phyloP scores from a whole-genome alignment of 2,329 filamentous ascomycete genomes.

The Scortechinia acanthostroma region DNA sequence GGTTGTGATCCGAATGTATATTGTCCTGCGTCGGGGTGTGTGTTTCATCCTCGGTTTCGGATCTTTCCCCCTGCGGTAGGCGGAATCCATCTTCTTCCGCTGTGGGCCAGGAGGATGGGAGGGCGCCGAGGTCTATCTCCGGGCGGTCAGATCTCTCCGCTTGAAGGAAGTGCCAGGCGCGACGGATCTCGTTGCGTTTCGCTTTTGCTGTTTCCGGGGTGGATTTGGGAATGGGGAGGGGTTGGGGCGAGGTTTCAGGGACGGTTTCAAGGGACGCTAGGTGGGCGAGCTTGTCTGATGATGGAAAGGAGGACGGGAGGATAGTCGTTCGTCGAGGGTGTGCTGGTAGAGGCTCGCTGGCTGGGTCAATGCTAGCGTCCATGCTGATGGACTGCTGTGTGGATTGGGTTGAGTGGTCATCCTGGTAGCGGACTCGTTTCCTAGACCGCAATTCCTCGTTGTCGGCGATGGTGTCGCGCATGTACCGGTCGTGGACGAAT shows the following conservation, averaged over 20 bases:
- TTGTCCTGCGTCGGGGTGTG: background rate
- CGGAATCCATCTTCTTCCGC: background rate
- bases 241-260: background rate
- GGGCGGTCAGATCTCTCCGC: background rate
- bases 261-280: background rate
- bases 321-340: no score
- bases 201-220: background rate
- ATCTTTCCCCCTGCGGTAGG: background rate
- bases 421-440: background rate
- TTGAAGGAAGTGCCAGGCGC: background rate
- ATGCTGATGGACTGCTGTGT: no score
- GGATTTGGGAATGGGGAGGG: background rate
- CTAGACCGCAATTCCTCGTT: background rate
- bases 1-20: background rate
- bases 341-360: background rate
- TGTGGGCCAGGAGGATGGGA: background rate
- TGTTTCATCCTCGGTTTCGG: background rate
- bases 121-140: background rate
- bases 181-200: background rate
- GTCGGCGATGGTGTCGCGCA: slow-evolving; percentile 21
- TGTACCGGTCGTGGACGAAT: slow-evolving; percentile 61
- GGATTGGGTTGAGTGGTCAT: background rate
- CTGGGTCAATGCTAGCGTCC: background rate
- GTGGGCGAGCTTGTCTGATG: background rate
- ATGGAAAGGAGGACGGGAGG: no score